Evolutionary conservation across 768 basidiomycete genomes (phyloP).

Genomic region (Ramaria rubella): DNA sequence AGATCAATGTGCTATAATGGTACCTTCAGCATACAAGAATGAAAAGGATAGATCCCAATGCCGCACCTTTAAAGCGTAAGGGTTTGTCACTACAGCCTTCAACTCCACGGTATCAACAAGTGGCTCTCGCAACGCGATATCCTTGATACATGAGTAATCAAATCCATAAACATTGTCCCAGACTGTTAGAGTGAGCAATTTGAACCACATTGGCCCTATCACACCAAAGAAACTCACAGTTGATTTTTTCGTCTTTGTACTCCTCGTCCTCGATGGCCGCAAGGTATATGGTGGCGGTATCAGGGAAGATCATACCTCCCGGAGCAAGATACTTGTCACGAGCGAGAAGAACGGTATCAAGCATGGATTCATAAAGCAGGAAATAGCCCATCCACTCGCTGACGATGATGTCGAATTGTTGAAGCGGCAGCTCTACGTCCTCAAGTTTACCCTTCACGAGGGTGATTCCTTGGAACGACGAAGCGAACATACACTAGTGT

Average conservation of each 20-base stretch:
- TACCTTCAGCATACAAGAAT: too few relatives aligned
- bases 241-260: conserved; percentile 99
- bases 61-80: conserved; percentile 66
- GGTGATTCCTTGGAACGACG: conserved; percentile 63
- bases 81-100: conserved; percentile 90
- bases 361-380: conserved; percentile 98
- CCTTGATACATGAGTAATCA: conserved; percentile 99
- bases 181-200: conserved; percentile 43
- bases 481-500: too few relatives aligned
- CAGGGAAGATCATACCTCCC: conserved; percentile 91
- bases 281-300: conserved; percentile 84
- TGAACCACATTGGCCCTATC: neutral
- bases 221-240: conserved; percentile 56
- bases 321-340: conserved; percentile 94
- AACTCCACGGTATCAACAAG: conserved; percentile 98
- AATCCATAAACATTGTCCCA: conserved; percentile 99
- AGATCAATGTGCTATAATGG: conserved; percentile 85
- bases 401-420: conserved; percentile 96
- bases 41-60: neutral
- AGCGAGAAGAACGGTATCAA: conserved; percentile 94
- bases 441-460: conserved; percentile 98
- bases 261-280: conserved; percentile 99
- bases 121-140: conserved; percentile 93
- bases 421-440: conserved; percentile 79
- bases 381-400: conserved; percentile 99